These are phyloP conservation scores for Myriosclerotinia curreyana DNA, from an alignment of 2,329 filamentous ascomycete species.

Conservation along the genomic window DNA sequence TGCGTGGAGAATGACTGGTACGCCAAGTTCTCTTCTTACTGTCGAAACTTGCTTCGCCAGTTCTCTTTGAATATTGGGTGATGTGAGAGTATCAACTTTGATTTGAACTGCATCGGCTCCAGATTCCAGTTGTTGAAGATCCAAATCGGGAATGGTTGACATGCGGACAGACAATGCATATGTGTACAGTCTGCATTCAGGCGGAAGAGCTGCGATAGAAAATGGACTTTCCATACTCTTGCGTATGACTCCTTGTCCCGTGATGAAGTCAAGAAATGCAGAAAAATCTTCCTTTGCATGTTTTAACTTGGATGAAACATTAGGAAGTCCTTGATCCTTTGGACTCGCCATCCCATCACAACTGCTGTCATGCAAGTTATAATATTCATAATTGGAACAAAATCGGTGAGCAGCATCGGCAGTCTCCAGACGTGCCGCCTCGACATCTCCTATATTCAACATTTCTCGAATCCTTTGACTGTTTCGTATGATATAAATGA, in stretches of 20 bases:
- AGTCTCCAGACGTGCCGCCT: slow-evolving; percentile 44
- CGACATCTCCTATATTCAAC: slow-evolving; percentile 45
- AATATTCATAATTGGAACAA: slow-evolving; percentile 67
- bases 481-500: slow-evolving; percentile 68
- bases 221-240: slow-evolving; percentile 59
- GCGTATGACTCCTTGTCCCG: slow-evolving; percentile 50
- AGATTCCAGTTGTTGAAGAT: slow-evolving; percentile 54
- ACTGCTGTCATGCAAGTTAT: slow-evolving; percentile 47
- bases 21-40: slow-evolving; percentile 53
- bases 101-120: slow-evolving; percentile 59
- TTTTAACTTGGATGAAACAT: slow-evolving; percentile 48
- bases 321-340: slow-evolving; percentile 45
- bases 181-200: slow-evolving; percentile 60
- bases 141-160: slow-evolving; percentile 53
- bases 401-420: slow-evolving; percentile 46
- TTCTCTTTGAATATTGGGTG: slow-evolving; percentile 47
- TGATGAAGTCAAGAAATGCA: slow-evolving; percentile 56
- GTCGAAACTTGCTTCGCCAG: slow-evolving; percentile 56
- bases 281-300: slow-evolving; percentile 59
- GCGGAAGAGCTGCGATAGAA: slow-evolving; percentile 56
- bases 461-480: slow-evolving; percentile 56
- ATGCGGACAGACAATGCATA: slow-evolving; percentile 63
- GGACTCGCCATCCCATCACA: slow-evolving; percentile 42
- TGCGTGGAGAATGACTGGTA: slow-evolving; percentile 57
- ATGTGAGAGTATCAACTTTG: slow-evolving; percentile 55